Evolutionary conservation across 768 basidiomycete species (phyloP).

Genomic region (Suillus decipiens): DNA sequence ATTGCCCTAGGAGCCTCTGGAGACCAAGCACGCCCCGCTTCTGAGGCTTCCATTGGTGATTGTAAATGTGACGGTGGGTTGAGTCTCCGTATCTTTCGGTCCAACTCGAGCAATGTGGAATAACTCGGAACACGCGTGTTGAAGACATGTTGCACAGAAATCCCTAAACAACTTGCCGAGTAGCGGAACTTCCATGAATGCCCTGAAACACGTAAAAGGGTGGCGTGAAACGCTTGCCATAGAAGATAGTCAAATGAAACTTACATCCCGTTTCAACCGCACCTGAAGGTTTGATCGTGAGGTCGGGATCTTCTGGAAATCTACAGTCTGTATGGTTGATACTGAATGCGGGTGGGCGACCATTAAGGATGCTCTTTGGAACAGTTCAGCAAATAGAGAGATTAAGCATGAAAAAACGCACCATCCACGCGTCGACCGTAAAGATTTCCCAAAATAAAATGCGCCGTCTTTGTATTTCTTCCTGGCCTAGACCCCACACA

Average conservation of each 20-base stretch:
- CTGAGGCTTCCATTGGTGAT: conserved; percentile 34
- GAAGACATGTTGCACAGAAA: conserved; percentile 45
- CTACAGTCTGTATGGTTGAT: conserved; percentile 53
- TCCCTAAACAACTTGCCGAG: conserved; percentile 45
- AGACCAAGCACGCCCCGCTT: conserved; percentile 42
- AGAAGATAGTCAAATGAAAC: conserved; percentile 16
- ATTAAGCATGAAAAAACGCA: conserved; percentile 25
- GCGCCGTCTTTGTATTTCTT: conserved; percentile 48
- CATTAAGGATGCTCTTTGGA: conserved; percentile 47
- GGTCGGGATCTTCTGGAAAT: conserved; percentile 48
- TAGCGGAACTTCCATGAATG: conserved; percentile 50
- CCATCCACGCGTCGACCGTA: conserved; percentile 52
- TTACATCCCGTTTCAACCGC: conserved; percentile 45
- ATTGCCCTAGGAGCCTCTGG: conserved; percentile 39
- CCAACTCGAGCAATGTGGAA: conserved; percentile 46
- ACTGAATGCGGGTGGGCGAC: conserved; percentile 48
- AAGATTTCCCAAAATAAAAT: conserved; percentile 56
- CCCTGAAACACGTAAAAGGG: conserved; percentile 26
- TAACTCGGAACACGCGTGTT: conserved; percentile 42
- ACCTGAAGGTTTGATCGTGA: conserved; percentile 33
- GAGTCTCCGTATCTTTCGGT: conserved; percentile 53
- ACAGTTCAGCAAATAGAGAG: neutral
- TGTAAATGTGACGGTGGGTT: conserved; percentile 46
- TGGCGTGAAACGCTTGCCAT: conserved; percentile 19
- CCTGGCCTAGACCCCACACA: conserved; percentile 45